Evolutionary conservation across 2,329 filamentous ascomycete genomes (phyloP).

Genomic region (Niveomyces coronatus): DNA sequence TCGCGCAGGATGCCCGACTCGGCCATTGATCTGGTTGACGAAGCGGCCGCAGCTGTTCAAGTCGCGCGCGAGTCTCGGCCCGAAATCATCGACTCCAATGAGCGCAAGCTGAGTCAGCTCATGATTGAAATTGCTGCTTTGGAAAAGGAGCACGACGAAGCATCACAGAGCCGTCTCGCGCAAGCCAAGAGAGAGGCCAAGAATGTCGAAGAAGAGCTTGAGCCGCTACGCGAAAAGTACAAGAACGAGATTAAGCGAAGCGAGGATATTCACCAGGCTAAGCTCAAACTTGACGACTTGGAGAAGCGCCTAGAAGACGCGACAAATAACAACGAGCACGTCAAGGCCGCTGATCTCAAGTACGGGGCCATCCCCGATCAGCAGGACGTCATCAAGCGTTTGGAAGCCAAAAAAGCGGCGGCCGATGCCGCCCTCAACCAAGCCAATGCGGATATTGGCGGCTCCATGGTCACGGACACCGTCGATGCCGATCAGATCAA

Average conservation of each 20-base stretch:
- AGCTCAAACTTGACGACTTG: conserved; percentile 86
- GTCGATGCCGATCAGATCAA: conserved; percentile 98
- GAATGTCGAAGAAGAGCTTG: conserved; percentile 87
- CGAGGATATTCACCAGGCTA: conserved; percentile 86
- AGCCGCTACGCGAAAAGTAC: conserved; percentile 89
- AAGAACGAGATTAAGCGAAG: conserved; percentile 85
- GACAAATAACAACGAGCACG: conserved; percentile 74
- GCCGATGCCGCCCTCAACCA: conserved; percentile 63
- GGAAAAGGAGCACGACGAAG: conserved; percentile 87
- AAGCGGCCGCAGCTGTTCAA: conserved; percentile 90
- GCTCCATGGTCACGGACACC: conserved; percentile 78
- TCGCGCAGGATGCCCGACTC: conserved; percentile 87
- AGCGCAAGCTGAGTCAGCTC: conserved; percentile 79
- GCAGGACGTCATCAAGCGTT: conserved; percentile 63
- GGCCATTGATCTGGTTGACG: conserved; percentile 91
- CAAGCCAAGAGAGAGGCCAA: conserved; percentile 83
- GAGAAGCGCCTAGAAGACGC: conserved; percentile 90
- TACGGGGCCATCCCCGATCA: conserved; percentile 97
- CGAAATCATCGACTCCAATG: conserved; percentile 88
- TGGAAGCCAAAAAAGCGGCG: conserved; percentile 70
- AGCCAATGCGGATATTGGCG: conserved; percentile 45
- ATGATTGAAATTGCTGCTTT: conserved; percentile 97
- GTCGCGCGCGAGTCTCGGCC: conserved; percentile 95
- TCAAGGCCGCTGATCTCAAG: conserved; percentile 83
- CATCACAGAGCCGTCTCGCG: conserved; percentile 71